Conservation (phyloP, 352 stramenopile genomes). For the Phytophthora lateralis region DNA sequence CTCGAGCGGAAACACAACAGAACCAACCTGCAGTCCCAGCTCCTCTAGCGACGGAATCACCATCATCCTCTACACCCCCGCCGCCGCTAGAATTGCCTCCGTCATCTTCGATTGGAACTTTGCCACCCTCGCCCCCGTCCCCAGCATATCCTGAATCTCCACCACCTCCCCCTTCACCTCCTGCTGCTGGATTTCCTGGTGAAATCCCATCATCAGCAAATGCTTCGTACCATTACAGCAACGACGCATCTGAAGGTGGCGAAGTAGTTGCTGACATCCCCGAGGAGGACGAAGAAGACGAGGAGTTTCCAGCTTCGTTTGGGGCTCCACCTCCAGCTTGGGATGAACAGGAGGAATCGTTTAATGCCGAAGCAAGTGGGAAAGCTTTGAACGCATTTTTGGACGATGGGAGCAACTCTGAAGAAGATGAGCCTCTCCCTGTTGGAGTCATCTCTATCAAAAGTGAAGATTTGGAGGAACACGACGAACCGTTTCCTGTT, state of each 20-base stretch:
- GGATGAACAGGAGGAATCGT: conserved; percentile 33
- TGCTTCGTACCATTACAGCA: conserved; percentile 1
- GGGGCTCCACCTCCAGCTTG: conserved; percentile 35
- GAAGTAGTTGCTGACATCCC: conserved; percentile 10
- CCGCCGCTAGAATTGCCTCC: conserved; percentile 27
- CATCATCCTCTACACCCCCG: conserved; percentile 21
- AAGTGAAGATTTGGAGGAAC: conserved; percentile 33
- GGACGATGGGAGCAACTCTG: conserved; percentile 58
- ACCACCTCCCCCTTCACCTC: conserved; percentile 37
- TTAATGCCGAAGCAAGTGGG: conserved; percentile 65
- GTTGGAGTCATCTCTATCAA: conserved; percentile 18
- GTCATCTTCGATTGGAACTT: conserved; percentile 3
- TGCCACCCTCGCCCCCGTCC: conserved; percentile 5
- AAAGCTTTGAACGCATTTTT: conserved; percentile 81
- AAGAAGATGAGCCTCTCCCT: conserved; percentile 72
- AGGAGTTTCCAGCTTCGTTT: conserved; percentile 71
- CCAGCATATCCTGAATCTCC: conserved; percentile 41
- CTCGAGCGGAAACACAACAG: conserved; percentile 38
- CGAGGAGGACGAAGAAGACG: conserved; percentile 79
- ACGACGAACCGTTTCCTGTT: conserved; percentile 38
- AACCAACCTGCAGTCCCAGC: conserved; percentile 25
- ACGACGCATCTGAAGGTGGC: conserved; percentile 12
- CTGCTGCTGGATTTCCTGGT: conserved; percentile 24
- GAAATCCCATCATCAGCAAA: conserved; percentile 13
- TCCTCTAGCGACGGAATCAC: conserved; percentile 7